Evolutionary conservation across 441 rosid genomes (phyloP).

Genomic region (Aquilaria agallochum): DNA sequence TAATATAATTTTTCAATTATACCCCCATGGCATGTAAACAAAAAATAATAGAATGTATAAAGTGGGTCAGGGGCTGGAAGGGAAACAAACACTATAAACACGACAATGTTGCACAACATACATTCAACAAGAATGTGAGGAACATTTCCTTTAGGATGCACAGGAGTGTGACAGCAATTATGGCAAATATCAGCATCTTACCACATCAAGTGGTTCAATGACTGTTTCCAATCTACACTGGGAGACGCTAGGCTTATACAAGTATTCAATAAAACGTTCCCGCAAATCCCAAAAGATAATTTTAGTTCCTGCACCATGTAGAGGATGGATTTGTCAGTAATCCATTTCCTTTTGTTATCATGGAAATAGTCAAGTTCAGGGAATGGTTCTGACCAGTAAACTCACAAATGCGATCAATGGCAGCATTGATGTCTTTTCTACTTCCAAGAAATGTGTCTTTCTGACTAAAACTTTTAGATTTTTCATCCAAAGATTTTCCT

Average conservation of each 20-base stretch:
- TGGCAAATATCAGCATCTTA: conserved; percentile 26
- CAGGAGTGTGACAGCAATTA: neutral
- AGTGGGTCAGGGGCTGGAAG: too few species aligned
- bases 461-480: conserved; percentile 59
- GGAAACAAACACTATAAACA: too few species aligned
- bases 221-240: conserved; percentile 81
- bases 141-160: too few species aligned
- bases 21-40: too few species aligned
- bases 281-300: conserved; percentile 88
- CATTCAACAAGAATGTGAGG: too few species aligned
- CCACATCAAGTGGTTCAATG: conserved; percentile 81
- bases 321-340: conserved; percentile 16
- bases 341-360: conserved; percentile 7
- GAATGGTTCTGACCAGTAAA: conserved; percentile 60
- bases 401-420: conserved; percentile 84
- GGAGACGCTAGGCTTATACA: conserved; percentile 78
- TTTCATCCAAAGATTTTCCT: conserved; percentile 71
- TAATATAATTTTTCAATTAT: too few species aligned
- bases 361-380: conserved; percentile 9
- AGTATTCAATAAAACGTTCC: conserved; percentile 80
- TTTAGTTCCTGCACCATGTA: conserved; percentile 70
- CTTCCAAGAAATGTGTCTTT: conserved; percentile 85
- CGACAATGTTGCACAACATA: too few species aligned
- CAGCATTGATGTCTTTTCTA: conserved; percentile 86
- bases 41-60: too few species aligned